Conservation (phyloP, 1,284 basidiomycete species). For the Microbotryum silenes-acaulis region DNA sequence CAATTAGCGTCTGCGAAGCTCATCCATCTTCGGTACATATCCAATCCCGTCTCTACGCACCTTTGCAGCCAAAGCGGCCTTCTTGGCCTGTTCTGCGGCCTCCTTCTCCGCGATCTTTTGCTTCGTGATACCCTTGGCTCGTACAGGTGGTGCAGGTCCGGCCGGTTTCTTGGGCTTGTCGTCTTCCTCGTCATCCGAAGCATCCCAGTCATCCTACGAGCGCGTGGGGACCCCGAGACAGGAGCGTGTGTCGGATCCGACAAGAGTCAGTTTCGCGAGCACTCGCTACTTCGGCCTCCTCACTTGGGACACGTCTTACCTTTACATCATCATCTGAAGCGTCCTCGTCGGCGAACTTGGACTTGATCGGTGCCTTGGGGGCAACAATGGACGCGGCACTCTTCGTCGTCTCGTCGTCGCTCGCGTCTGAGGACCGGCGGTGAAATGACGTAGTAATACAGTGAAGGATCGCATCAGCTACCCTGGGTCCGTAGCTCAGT, state of each 20-base stretch:
- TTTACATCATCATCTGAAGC: constrained; percentile 54
- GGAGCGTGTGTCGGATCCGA: background rate
- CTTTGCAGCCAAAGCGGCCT: constrained; percentile 41
- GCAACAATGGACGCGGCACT: constrained; percentile 39
- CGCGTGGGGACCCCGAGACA: constrained; percentile 4
- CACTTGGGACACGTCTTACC: constrained; percentile 30
- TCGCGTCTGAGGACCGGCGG: no score
- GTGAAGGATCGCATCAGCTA: no score
- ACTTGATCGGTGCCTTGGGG: constrained; percentile 43
- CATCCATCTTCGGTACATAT: constrained; percentile 28
- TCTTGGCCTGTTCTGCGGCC: constrained; percentile 48
- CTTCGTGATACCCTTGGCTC: constrained; percentile 80
- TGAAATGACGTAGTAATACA: no score
- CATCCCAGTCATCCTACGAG: constrained; percentile 83
- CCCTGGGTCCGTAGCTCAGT: no score
- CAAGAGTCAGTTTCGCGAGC: no score
- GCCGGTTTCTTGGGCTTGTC: constrained; percentile 44
- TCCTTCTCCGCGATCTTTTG: constrained; percentile 83
- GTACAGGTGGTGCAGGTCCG: constrained; percentile 42
- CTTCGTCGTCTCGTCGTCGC: no score
- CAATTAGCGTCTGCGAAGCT: background rate
- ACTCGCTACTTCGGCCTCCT: background rate
- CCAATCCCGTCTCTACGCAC: constrained; percentile 14
- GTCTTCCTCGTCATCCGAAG: constrained; percentile 60
- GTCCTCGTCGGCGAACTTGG: constrained; percentile 80